Evolutionary conservation across 257 asterid genomes (phyloP), one percentile per base, ranked within the genome.

Genomic region (Solanum pinnatisectum): DNA sequence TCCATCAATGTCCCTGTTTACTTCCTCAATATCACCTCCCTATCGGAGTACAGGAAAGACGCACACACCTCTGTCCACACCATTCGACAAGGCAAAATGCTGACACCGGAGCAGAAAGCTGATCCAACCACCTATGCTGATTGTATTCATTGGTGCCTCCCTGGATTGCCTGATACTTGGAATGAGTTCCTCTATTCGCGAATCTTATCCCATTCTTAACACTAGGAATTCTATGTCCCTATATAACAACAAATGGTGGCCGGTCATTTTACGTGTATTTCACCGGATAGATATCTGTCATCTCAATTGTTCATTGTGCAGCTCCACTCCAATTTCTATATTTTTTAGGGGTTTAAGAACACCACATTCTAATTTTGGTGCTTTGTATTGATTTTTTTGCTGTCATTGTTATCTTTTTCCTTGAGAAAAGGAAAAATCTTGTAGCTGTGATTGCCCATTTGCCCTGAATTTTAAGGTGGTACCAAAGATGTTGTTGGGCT

Each of bases 81-180:
- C 2, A 93, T 92, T 67, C 93, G 98, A 0, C 96, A 95, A 12
- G 98, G 98, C 5, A 92, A 93, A 83, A 91, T 94, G 91, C 77
- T 95, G 12, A 93, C 93, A 3, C 88, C 92, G 2, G 95, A 94
- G 78, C 96, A 95, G 37, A 92, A 94, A 87, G 93, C 95, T 5
- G 95, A 95, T 83, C 98, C 95, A 2, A 88, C 90, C 44, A 93
- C 92, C 3, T 95, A 71, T 20, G 96, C 98, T 4, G 98, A 95
- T 46, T 95, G 98, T 87, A 95, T 95, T 32, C 98, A 95, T 27
- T 95, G 98, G 98, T 95, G 98, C 88, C 94, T 95, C 20, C 98
- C 98, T 0, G 98, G 98, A 2, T 79, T 95, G 90, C 98, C 98
- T 9, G 98, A 94, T 44, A 92, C 93, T 1, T 95, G 98, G 98